Base-by-base conservation (phyloP, 441 rosid genomes). In the Hypseocharis bilobata region DNA sequence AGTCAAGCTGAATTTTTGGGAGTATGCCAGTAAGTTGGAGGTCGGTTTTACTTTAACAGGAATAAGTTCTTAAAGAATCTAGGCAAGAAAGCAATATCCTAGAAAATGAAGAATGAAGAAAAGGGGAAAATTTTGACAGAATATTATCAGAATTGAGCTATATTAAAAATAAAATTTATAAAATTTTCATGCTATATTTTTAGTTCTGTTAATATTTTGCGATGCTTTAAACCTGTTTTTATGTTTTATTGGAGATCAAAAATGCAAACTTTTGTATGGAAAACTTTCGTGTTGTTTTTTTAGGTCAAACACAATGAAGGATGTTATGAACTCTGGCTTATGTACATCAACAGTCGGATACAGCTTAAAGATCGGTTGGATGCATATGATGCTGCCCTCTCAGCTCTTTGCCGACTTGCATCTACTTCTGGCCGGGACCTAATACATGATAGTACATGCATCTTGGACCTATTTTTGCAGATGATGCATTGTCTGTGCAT, bases 281-380 rank as follows among this genome's bases (percentile, higher is more conserved):
- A 76, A 74, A 59, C 72, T 73, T 73, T 65, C 64, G 66, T 65
- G 65, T 75, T 71, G 70, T 61, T 42, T 13, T 42, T 81, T 77
- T 91, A 93, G 99, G 96, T 89, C 68, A 82, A 81, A 81, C 78
- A 69, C 71, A 80, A 82, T 74, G 84, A 72, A 71, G 66, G 79
- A 74, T 88, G 96, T 13, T 93, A 93, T 62, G 91, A 70, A 76
- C 85, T 93, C 66, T 88, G 99, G 97, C 91, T 93, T 57, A 77
- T 89, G 84, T 86, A 86, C 85, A 82, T 91, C 82, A 80, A 91
- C 86, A 91, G 89, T 77, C 91, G 92, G 49, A 71, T 62, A 60
- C 83, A 78, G 64, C 86, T 93, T 71, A 76, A 76, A 55, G 89
- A 87, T 69, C 93, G 85, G 49, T 66, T 93, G 70, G 75, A 1